Conservation (phyloP, 1,284 basidiomycete genomes). For the Kwoniella shivajii region DNA sequence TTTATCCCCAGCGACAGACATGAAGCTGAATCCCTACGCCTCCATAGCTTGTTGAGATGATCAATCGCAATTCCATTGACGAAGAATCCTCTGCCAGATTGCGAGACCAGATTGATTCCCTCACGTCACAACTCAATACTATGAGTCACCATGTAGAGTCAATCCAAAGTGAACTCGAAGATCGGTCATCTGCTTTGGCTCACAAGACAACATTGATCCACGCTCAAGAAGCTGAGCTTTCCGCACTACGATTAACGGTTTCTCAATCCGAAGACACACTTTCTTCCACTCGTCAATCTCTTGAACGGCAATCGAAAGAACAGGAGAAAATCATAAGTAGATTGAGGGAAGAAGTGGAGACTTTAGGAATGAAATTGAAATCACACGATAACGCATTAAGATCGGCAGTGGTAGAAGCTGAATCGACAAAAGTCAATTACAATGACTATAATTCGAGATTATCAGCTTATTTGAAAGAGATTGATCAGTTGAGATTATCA, state of each 20-base stretch:
- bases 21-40: neutral
- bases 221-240: constrained; percentile 23
- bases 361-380: constrained; percentile 19
- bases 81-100: constrained; percentile 4
- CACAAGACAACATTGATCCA: constrained; percentile 12
- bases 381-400: constrained; percentile 15
- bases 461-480: constrained; percentile 28
- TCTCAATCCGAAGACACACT: constrained; percentile 22
- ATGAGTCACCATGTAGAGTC: neutral
- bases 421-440: constrained; percentile 21
- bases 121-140: constrained; percentile 3
- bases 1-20: neutral
- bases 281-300: neutral
- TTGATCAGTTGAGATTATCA: constrained; percentile 33
- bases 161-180: constrained; percentile 5
- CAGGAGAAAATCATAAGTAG: constrained; percentile 14
- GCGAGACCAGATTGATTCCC: neutral
- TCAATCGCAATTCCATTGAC: constrained; percentile 6
- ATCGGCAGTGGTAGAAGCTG: constrained; percentile 21
- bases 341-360: constrained; percentile 21
- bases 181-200: constrained; percentile 2
- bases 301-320: constrained; percentile 19
- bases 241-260: constrained; percentile 13
- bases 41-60: constrained; percentile 9
- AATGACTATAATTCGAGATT: constrained; percentile 27